These are phyloP conservation scores for Euphorbia peplus DNA, from an alignment of 345 rosid genomes.

Conservation along the genomic window DNA sequence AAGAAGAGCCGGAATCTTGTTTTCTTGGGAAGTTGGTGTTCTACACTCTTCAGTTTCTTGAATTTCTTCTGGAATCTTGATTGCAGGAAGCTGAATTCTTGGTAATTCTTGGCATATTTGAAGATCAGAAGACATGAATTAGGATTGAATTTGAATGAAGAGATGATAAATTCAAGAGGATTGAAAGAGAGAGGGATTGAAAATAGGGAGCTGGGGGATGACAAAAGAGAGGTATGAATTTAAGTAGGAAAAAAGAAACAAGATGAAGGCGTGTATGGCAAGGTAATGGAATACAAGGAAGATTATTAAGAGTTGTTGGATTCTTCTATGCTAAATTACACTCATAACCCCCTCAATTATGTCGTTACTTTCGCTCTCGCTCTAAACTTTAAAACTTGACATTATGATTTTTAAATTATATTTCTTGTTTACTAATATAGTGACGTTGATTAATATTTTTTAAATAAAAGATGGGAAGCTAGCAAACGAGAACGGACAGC, in stretches of 20 bases:
- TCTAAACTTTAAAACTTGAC: no score
- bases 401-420: no score
- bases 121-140: conserved; percentile 38
- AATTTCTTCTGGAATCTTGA: conserved; percentile 7
- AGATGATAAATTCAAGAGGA: neutral
- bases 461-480: no score
- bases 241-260: neutral
- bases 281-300: conserved; percentile 10
- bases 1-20: conserved; percentile 32
- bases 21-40: conserved; percentile 29
- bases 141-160: neutral
- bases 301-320: conserved; percentile 9
- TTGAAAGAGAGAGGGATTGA: neutral
- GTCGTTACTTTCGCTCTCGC: no score
- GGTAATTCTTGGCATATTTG: conserved; percentile 28
- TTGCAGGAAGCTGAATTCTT: conserved; percentile 8
- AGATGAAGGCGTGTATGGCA: conserved; percentile 18
- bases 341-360: no score
- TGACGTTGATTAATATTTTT: no score
- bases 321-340: neutral
- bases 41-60: conserved; percentile 11
- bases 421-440: no score
- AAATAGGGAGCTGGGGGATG: no score
- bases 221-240: neutral
- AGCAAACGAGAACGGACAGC: no score